A percentile compares a stretch with the other conserved stretches of the same genome.
Evolutionary conservation across 768 basidiomycete species (phyloP).

Genomic region (Pulveroboletus sp.): DNA sequence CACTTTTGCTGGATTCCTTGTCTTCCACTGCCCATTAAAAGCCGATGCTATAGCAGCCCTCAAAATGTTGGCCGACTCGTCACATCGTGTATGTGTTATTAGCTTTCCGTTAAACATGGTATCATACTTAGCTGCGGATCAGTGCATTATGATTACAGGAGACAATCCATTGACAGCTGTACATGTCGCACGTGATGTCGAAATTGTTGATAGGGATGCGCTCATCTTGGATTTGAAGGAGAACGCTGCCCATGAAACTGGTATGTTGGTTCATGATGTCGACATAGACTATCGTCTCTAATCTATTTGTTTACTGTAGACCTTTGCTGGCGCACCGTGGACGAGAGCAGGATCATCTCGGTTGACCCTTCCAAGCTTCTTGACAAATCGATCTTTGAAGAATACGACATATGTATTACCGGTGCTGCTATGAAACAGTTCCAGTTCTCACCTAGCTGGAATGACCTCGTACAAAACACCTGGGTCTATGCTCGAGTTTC

Average conservation of each 20-base stretch:
- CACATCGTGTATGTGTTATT: constrained; percentile 73
- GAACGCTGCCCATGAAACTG: constrained; percentile 62
- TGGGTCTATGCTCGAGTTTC: constrained; percentile 99
- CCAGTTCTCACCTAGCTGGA: constrained; percentile 65
- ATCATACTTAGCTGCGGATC: not conserved
- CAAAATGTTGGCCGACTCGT: constrained; percentile 93
- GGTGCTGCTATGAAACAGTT: constrained; percentile 91
- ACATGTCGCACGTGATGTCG: constrained; percentile 93
- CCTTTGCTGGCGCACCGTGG: constrained; percentile 90
- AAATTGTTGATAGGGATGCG: constrained; percentile 93
- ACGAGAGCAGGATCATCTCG: constrained; percentile 83
- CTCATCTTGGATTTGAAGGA: constrained; percentile 90
- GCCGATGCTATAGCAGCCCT: constrained; percentile 84
- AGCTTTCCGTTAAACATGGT: not conserved
- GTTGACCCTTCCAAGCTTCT: constrained; percentile 77
- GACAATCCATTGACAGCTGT: constrained; percentile 97
- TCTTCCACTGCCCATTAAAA: constrained; percentile 98
- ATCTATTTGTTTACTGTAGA: constrained; percentile 39
- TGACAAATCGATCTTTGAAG: constrained; percentile 69
- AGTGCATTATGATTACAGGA: constrained; percentile 99
- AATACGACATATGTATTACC: constrained; percentile 96
- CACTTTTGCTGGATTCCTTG: constrained; percentile 90
- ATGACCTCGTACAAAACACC: constrained; percentile 82
- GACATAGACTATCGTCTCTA: not conserved
- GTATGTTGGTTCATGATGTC: constrained; percentile 38